Base-by-base conservation (phyloP, 306 rosid genomes). In the Trifolium repens region DNA sequence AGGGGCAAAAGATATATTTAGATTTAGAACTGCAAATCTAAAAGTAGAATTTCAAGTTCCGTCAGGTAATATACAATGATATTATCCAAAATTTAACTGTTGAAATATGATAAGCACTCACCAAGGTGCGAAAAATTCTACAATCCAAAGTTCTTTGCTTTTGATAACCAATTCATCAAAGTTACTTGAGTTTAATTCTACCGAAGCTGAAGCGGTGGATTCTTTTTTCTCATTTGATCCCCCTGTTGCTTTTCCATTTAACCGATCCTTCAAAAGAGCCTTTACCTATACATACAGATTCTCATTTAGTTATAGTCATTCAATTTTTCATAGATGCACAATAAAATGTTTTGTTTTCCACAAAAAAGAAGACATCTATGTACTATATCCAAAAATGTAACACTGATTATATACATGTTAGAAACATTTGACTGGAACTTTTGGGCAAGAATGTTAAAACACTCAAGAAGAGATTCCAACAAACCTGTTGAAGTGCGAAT, bases 111-210 rank as follows among this genome's bases (percentile, higher is more conserved):
- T 58, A 17, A 15, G 43, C 53, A 72, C 85, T 84, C 81, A 92
- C 99, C 99, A 96, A 64, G 99, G 98, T 19, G 99, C 99, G 75
- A 96, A 96, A 86, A 96, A 96, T 83, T 96, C 99, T 62, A 96
- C 99, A 85, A 90, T 71, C 99, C 99, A 96, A 55, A 96, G 96
- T 34, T 92, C 99, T 84, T 92, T 96, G 86, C 99, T 96, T 82
- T 90, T 92, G 71, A 88, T 15, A 63, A 96, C 98, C 71, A 81
- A 66, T 71, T 96, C 98, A 80, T 96, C 96, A 24, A 96, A 96
- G 86, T 96, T 92, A 49, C 81, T 65, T 42, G 97, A 87, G 78
- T 88, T 92, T 44, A 96, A 78, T 83, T 90, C 98, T 73, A 88
- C 83, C 40, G 99, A 96, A 83, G 96, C 78, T 69, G 99, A 96